A percentile compares a stretch with the other conserved stretches of the same genome.
Evolutionary conservation across 148 eudicot genomes (phyloP).

Genomic region (Amaranthus palmeri): DNA sequence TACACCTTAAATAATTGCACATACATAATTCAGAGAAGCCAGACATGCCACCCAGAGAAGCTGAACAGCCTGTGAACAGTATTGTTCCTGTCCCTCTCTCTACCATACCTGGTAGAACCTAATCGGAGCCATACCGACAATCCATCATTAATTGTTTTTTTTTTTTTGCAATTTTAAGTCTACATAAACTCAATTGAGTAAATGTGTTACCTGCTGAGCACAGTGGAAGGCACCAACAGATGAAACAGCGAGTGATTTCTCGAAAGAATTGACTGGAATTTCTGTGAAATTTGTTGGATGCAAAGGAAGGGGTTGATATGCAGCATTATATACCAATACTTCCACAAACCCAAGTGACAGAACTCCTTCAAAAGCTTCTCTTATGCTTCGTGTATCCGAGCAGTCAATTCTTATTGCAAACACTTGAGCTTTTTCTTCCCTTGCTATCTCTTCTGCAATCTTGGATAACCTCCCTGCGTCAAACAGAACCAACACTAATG

Average conservation of each 20-base stretch:
- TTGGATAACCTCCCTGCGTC: constrained; percentile 57
- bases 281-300: constrained; percentile 46
- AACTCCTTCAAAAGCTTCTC: constrained; percentile 82
- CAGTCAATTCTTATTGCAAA: constrained; percentile 88
- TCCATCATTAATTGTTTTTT: not conserved
- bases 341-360: constrained; percentile 77
- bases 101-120: constrained; percentile 84
- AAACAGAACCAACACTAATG: not conserved
- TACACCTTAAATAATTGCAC: not conserved
- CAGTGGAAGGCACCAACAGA: constrained; percentile 81
- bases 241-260: constrained; percentile 70
- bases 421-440: constrained; percentile 76
- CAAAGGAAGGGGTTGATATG: constrained; percentile 35
- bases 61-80: constrained; percentile 86
- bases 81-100: constrained; percentile 78
- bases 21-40: constrained; percentile 74
- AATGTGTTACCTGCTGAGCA: constrained; percentile 58
- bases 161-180: not conserved
- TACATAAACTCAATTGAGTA: not conserved
- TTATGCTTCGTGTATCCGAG: constrained; percentile 53
- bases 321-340: constrained; percentile 84
- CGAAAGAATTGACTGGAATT: constrained; percentile 45
- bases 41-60: constrained; percentile 66
- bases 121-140: not conserved
- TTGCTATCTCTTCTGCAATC: constrained; percentile 86